These are phyloP conservation scores for Glutinoglossum americanum DNA, from an alignment of 495 filamentous ascomycete species.

Conservation along the genomic window DNA sequence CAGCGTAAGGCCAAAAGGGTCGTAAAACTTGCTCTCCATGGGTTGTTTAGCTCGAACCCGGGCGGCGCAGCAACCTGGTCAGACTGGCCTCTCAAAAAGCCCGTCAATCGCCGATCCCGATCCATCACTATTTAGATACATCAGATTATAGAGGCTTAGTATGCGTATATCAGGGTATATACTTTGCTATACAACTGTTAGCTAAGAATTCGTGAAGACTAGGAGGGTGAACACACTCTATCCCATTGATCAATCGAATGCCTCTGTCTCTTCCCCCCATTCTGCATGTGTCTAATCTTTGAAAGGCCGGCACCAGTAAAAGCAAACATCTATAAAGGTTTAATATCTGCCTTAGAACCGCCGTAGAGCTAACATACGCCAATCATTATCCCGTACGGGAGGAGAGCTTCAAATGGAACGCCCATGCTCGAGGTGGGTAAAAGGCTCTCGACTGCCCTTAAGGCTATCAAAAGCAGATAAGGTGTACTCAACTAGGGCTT, in stretches of 20 bases:
- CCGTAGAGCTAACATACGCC: constrained; percentile 34
- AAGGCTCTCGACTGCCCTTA: background rate
- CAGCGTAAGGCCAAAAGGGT: background rate
- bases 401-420: constrained; percentile 83
- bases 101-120: constrained; percentile 76
- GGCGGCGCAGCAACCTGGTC: constrained; percentile 56
- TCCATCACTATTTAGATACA: constrained; percentile 58
- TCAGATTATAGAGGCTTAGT: constrained; percentile 7
- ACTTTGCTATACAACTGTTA: constrained; percentile 50
- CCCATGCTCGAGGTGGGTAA: constrained; percentile 41
- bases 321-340: constrained; percentile 60
- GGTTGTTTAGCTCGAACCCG: constrained; percentile 87
- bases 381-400: constrained; percentile 85
- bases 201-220: constrained; percentile 7
- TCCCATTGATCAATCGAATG: constrained; percentile 87
- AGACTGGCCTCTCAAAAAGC: constrained; percentile 62
- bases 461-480: background rate
- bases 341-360: constrained; percentile 5
- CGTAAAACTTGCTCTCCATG: constrained; percentile 51
- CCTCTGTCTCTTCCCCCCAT: constrained; percentile 69
- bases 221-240: constrained; percentile 35
- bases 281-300: constrained; percentile 52
- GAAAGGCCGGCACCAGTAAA: constrained; percentile 56
- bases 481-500: background rate
- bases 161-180: constrained; percentile 12